Conservation (phyloP, 331 rosid species). For the Malus hybrid region DNA sequence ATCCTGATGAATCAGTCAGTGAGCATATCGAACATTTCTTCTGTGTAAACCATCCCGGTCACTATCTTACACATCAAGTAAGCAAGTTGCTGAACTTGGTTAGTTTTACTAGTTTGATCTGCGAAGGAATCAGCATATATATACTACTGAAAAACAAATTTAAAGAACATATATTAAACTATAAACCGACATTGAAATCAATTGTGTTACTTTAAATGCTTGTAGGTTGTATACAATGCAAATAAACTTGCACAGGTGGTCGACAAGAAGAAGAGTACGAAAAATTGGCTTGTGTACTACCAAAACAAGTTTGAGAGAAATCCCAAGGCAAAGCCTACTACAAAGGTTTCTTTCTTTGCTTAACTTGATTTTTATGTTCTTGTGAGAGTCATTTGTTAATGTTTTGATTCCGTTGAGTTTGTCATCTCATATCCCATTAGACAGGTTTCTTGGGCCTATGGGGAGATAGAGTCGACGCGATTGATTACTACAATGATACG, state of each 20-base stretch:
- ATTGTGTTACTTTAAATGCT: neutral
- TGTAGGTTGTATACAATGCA: constrained; percentile 76
- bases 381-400: neutral
- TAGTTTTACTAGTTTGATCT: neutral
- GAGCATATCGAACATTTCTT: constrained; percentile 94
- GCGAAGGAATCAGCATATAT: neutral
- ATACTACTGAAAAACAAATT: neutral
- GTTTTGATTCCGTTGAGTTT: constrained; percentile 22
- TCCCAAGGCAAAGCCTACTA: constrained; percentile 46
- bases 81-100: constrained; percentile 9
- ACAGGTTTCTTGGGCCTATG: constrained; percentile 66
- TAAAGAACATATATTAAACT: neutral
- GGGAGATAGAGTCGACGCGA: constrained; percentile 68
- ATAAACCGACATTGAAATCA: neutral
- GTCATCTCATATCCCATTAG: constrained; percentile 39
- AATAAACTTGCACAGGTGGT: constrained; percentile 71
- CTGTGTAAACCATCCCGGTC: constrained; percentile 82
- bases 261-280: constrained; percentile 42
- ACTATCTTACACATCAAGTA: constrained; percentile 84
- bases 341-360: constrained; percentile 60
- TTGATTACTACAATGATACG: constrained; percentile 41
- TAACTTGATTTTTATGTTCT: neutral
- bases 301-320: constrained; percentile 71
- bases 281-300: constrained; percentile 67
- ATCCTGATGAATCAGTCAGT: constrained; percentile 77